Percentiles rank a stretch among this genome's conserved stretches.
phyloP scores from a whole-genome alignment of 805 yeast genomes.

The Saturnispora ahearnii region DNA sequence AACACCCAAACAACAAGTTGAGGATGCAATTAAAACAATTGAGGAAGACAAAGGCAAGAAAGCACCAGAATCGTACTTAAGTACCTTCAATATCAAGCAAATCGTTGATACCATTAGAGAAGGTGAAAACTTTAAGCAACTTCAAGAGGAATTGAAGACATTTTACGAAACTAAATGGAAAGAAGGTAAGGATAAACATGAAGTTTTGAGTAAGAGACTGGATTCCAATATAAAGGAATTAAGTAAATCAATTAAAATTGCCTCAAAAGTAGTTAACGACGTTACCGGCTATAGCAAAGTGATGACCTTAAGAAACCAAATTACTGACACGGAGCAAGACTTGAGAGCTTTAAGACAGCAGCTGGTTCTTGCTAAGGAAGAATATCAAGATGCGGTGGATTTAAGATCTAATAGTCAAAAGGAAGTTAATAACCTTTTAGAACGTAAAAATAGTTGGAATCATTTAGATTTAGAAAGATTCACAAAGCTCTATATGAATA shows the following conservation, averaged over 20 bases:
- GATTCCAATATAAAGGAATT: constrained; percentile 45
- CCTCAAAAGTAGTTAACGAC: constrained; percentile 69
- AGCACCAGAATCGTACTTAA: background rate
- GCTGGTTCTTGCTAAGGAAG: constrained; percentile 40
- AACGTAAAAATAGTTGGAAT: constrained; percentile 78
- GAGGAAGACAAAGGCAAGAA: constrained; percentile 4
- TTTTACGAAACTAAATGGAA: constrained; percentile 21
- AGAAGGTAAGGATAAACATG: constrained; percentile 25
- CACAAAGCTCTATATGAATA: constrained; percentile 71
- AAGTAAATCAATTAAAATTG: constrained; percentile 48
- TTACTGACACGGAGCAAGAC: constrained; percentile 46
- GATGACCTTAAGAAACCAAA: constrained; percentile 56
- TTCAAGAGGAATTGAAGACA: constrained; percentile 25
- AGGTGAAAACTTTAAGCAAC: constrained; percentile 27
- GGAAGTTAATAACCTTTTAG: constrained; percentile 78
- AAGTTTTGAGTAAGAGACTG: constrained; percentile 34
- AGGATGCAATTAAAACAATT: background rate
- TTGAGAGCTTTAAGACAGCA: constrained; percentile 39
- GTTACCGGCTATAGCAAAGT: constrained; percentile 86
- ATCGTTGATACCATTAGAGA: constrained; percentile 22
- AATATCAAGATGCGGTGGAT: constrained; percentile 53
- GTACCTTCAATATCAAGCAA: constrained; percentile 13
- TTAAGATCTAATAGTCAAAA: constrained; percentile 63
- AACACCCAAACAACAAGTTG: background rate
- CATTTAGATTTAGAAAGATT: constrained; percentile 73